phyloP scores from a whole-genome alignment of 768 basidiomycete genomes.

The Scleroderma citrinum region DNA sequence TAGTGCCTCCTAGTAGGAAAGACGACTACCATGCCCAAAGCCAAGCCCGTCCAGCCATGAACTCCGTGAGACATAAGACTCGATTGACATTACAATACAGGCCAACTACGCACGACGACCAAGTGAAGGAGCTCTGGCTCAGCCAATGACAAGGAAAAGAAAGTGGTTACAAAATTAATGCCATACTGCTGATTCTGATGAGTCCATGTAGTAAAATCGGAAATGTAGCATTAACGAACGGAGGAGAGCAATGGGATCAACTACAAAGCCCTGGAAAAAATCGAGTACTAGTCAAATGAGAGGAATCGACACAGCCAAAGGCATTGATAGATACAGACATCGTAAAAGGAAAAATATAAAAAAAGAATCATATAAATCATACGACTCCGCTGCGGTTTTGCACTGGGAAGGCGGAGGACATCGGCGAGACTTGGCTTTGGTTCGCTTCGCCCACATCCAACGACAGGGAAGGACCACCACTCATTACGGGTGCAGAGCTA shows the following conservation, averaged over 20 bases:
- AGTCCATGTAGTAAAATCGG: constrained; percentile 7
- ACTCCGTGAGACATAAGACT: too few relatives aligned
- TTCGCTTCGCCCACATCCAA: constrained; percentile 35
- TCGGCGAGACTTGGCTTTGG: constrained; percentile 58
- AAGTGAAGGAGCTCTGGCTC: too few relatives aligned
- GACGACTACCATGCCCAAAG: too few relatives aligned
- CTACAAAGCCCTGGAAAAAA: constrained; percentile 12
- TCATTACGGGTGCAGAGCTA: constrained; percentile 33
- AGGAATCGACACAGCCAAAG: constrained; percentile 13
- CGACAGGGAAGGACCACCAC: constrained; percentile 19
- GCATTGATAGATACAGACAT: constrained; percentile 18
- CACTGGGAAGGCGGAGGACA: constrained; percentile 77
- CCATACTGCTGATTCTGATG: constrained; percentile 1
- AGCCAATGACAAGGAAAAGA: neutral
- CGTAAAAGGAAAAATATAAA: neutral
- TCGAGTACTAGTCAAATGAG: constrained; percentile 16
- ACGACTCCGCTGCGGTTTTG: constrained; percentile 16
- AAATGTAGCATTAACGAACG: constrained; percentile 23
- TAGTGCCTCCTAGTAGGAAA: too few relatives aligned
- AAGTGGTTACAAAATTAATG: constrained; percentile 7
- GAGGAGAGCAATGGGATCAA: constrained; percentile 21
- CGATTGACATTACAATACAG: constrained; percentile 1
- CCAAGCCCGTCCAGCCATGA: too few relatives aligned
- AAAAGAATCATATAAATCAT: constrained; percentile 12
- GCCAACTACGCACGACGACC: neutral